Percentiles rank a stretch among this genome's conserved stretches.
Evolutionary conservation across 2,329 filamentous ascomycete genomes (phyloP).

Genomic region (Emydomyces testavorans): DNA sequence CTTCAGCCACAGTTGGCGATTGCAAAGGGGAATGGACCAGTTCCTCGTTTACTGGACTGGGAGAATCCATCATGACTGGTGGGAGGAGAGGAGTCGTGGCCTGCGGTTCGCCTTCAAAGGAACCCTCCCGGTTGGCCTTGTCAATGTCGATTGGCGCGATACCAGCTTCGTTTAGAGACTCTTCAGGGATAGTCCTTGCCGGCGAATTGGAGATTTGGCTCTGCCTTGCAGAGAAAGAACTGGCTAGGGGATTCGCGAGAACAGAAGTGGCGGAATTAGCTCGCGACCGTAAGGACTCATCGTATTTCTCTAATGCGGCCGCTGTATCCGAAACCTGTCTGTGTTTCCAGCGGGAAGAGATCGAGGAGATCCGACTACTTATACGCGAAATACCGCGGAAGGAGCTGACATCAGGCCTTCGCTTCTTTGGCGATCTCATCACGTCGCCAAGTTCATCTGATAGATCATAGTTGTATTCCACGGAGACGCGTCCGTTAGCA

Average conservation of each 20-base stretch:
- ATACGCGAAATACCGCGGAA: constrained; percentile 53
- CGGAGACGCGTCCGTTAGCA: constrained; percentile 23
- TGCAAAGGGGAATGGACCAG: constrained; percentile 69
- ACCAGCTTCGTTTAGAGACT: constrained; percentile 41
- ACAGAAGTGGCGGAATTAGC: constrained; percentile 35
- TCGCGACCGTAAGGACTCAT: constrained; percentile 30
- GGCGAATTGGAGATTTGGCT: constrained; percentile 50
- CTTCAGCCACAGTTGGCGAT: constrained; percentile 65
- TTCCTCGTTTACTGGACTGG: constrained; percentile 39
- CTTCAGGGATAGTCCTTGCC: constrained; percentile 50
- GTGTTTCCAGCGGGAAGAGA: constrained; percentile 43
- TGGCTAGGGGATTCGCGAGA: constrained; percentile 27
- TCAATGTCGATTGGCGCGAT: constrained; percentile 43
- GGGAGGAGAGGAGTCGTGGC: constrained; percentile 77
- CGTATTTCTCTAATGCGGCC: constrained; percentile 22
- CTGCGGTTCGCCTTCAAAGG: constrained; percentile 48
- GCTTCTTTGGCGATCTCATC: constrained; percentile 45
- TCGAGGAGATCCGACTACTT: constrained; percentile 57
- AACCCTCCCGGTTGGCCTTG: constrained; percentile 40
- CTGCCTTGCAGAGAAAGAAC: constrained; percentile 36
- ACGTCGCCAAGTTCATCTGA: constrained; percentile 53
- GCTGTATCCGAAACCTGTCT: constrained; percentile 29
- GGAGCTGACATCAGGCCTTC: constrained; percentile 39
- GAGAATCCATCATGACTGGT: constrained; percentile 57
- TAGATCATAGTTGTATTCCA: constrained; percentile 36